Percentiles rank a stretch among this genome's conserved stretches.
These are phyloP conservation scores for Barnettozyma wickerhamii DNA, from an alignment of 805 yeast species.

Conservation along the genomic window DNA sequence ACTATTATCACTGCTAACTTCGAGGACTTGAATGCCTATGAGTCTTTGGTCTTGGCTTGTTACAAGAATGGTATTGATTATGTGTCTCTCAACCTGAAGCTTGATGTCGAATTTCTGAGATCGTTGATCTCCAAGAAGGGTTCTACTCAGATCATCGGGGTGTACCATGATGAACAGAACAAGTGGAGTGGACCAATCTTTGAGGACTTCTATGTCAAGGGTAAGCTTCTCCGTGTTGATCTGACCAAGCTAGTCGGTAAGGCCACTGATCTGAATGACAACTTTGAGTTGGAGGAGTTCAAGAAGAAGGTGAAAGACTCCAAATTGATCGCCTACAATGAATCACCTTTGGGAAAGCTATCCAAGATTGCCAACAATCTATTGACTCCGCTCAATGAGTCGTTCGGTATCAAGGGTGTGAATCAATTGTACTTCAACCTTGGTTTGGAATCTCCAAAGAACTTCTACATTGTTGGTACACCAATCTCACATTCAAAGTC, in stretches of 20 bases:
- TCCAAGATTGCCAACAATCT: slow-evolving; percentile 72
- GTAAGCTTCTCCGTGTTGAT: slow-evolving; percentile 61
- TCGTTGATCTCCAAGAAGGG: slow-evolving; percentile 49
- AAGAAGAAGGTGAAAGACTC: slow-evolving; percentile 44
- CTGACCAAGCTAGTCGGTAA: slow-evolving; percentile 79
- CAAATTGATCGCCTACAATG: slow-evolving; percentile 82
- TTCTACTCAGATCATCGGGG: slow-evolving; percentile 71
- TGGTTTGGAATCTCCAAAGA: slow-evolving; percentile 57
- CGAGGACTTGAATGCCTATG: slow-evolving; percentile 40
- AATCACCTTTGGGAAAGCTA: slow-evolving; percentile 71
- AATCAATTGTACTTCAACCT: slow-evolving; percentile 50
- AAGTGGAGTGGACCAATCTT: slow-evolving; percentile 18
- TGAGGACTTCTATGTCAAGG: slow-evolving; percentile 69
- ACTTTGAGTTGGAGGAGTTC: slow-evolving; percentile 66
- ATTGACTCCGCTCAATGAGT: slow-evolving; percentile 79
- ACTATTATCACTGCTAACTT: slow-evolving; percentile 79
- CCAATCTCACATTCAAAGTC: slow-evolving; percentile 88
- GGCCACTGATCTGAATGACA: slow-evolving; percentile 63
- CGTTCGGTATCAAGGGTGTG: slow-evolving; percentile 61
- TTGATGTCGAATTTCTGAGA: slow-evolving; percentile 52
- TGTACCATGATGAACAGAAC: slow-evolving; percentile 53
- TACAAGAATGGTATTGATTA: slow-evolving; percentile 75
- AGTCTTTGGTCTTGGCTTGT: slow-evolving; percentile 53
- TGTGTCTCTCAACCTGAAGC: slow-evolving; percentile 74
- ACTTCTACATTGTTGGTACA: slow-evolving; percentile 71